Evolutionary conservation across 352 stramenopile genomes (phyloP).

Genomic region (Globisporangium irregulare): DNA sequence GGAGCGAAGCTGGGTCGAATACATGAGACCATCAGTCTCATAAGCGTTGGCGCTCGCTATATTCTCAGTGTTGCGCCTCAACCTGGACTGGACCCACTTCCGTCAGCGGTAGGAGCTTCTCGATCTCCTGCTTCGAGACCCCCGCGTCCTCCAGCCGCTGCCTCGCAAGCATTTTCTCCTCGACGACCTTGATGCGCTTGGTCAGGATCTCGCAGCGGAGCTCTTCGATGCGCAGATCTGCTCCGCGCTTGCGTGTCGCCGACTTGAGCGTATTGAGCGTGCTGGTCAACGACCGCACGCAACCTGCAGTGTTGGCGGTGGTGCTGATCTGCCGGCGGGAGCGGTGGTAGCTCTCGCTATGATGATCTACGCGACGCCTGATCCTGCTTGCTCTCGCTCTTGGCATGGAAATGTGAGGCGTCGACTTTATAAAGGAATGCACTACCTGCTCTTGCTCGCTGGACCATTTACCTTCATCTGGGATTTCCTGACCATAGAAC

Average conservation of each 20-base stretch:
- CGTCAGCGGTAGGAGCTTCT: constrained; percentile 15
- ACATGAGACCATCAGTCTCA: too few relatives aligned
- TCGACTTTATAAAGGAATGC: too few relatives aligned
- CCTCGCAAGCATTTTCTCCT: constrained; percentile 33
- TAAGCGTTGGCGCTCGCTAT: too few relatives aligned
- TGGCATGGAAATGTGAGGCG: neutral
- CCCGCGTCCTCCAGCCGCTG: constrained; percentile 43
- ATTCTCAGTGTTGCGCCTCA: too few relatives aligned
- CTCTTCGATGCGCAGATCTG: constrained; percentile 17
- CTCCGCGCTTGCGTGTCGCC: constrained; percentile 16
- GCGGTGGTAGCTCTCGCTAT: neutral
- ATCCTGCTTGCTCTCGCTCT: constrained; percentile 2
- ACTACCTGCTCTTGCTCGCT: too few relatives aligned
- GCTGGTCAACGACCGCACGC: neutral
- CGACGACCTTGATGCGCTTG: constrained; percentile 17
- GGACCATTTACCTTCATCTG: too few relatives aligned
- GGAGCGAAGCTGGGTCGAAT: too few relatives aligned
- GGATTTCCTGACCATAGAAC: too few relatives aligned
- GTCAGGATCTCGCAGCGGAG: constrained; percentile 19
- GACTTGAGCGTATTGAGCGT: constrained; percentile 15
- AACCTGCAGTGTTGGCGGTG: neutral
- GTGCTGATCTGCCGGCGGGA: too few relatives aligned
- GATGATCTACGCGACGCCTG: neutral
- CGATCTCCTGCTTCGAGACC: constrained; percentile 17
- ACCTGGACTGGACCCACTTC: too few relatives aligned